Evolutionary conservation across 108 stramenopile species (phyloP).

Genomic region (Pseudonitzschia multiseries): DNA sequence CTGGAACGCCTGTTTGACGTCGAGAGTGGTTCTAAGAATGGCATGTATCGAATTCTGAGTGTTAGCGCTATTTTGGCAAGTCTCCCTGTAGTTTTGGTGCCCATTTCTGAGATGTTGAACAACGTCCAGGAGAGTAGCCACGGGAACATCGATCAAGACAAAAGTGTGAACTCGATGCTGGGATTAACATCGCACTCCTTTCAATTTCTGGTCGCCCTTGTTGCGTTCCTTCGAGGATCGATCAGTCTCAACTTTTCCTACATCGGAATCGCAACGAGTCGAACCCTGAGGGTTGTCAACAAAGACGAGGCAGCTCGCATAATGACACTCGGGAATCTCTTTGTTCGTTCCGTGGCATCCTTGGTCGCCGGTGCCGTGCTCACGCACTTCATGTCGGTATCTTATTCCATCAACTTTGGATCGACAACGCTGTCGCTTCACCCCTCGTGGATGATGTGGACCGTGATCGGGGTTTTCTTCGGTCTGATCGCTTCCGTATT

Average conservation of each 20-base stretch:
- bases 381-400: not conserved
- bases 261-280: constrained; percentile 11
- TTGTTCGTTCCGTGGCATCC: constrained; percentile 10
- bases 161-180: not conserved
- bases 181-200: constrained; percentile 1
- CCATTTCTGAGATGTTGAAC: not conserved
- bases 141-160: not conserved
- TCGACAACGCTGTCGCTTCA: not conserved
- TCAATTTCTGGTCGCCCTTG: not conserved
- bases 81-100: constrained; percentile 3
- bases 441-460: constrained; percentile 2
- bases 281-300: not conserved
- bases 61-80: constrained; percentile 2
- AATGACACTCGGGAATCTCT: constrained; percentile 5
- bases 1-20: not conserved
- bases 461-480: constrained; percentile 8
- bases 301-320: constrained; percentile 13
- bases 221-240: not conserved
- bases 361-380: constrained; percentile 8
- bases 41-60: not conserved
- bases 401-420: not conserved
- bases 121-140: not conserved
- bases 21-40: not conserved
- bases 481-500: not conserved
- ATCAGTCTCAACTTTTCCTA: not conserved